phyloP scores from a whole-genome alignment of 345 rosid genomes.

The Acer negundo region DNA sequence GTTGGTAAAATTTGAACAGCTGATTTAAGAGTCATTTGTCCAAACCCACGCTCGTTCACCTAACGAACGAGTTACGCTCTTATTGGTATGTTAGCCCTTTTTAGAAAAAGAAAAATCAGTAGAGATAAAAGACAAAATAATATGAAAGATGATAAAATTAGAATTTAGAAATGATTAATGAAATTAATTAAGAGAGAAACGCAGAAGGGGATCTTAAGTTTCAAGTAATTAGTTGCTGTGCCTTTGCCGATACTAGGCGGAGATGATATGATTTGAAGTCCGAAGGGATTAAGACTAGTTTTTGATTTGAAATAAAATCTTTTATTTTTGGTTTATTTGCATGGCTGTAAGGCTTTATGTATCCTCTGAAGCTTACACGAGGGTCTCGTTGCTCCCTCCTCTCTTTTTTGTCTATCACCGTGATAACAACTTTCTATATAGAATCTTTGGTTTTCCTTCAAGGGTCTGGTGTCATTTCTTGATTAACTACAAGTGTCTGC shows the following conservation, averaged over 20 bases:
- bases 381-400: constrained; percentile 48
- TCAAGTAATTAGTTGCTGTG: not conserved
- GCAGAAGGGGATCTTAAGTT: no score
- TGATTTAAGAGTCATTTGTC: no score
- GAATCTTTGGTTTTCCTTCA: constrained; percentile 19
- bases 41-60: no score
- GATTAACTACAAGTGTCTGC: constrained; percentile 2
- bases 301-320: not conserved
- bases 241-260: not conserved
- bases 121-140: no score
- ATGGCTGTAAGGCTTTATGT: constrained; percentile 60
- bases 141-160: no score
- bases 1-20: no score
- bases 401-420: constrained; percentile 14
- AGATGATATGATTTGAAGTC: constrained; percentile 6
- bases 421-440: constrained; percentile 11
- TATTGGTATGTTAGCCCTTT: no score
- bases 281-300: not conserved
- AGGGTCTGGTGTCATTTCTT: not conserved
- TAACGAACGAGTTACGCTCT: no score
- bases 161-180: no score
- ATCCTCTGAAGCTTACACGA: constrained; percentile 60
- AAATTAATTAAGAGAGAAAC: no score
- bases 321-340: constrained; percentile 38
- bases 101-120: no score